Evolutionary conservation across 202 grass and related monocot species (phyloP), one percentile per base, ranked within the genome.

Genomic region (Bolboschoenoplectus hybrid): DNA sequence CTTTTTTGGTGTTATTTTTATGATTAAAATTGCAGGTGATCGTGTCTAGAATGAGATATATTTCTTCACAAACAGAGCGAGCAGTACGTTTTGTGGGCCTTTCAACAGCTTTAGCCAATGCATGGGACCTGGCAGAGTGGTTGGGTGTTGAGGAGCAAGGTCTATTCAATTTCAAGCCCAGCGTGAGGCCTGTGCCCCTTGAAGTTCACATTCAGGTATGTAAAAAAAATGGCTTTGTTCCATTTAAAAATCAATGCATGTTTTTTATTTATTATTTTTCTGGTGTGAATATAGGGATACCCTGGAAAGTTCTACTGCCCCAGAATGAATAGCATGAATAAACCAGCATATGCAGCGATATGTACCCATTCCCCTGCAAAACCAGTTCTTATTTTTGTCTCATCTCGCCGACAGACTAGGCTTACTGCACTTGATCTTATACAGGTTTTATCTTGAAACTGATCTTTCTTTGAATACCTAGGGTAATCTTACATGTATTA

Each of bases 281-380:
- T 61, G 36, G 3, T 68, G n/a, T 74, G 84, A 65, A 39, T 65
- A 91, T 91, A 98, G 96, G 96, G 96, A 82, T 98, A 98, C 91
- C 96, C 93, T 64, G 93, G 96, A 74, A 98, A 98, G 65, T 98
- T 98, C 74, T 98, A 98, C 82, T 98, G 96, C 71, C 96, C 96
- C 2, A 95, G 96, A 93, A 98, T 98, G 96, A 95, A 95, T 87
- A 98, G 96, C 87, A 98, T 98, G 96, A 98, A 98, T 85, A 98
- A 98, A 88, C 96, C 96, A 74, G 93, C 90, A 69, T 98, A 95
- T 92, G 96, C 93, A 82, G 96, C 96, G 52, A 98, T 98, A 91
- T 98, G 93, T 80, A 95, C 91, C 36, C 96, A 98, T 94, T 98
- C 96, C 88, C 91, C 96, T 43, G 80, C 85, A 82, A 98, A 98